Percentiles rank a stretch among this genome's conserved stretches.
phyloP scores from a whole-genome alignment of 495 filamentous ascomycete species.

The Talaromyces stipitatus region DNA sequence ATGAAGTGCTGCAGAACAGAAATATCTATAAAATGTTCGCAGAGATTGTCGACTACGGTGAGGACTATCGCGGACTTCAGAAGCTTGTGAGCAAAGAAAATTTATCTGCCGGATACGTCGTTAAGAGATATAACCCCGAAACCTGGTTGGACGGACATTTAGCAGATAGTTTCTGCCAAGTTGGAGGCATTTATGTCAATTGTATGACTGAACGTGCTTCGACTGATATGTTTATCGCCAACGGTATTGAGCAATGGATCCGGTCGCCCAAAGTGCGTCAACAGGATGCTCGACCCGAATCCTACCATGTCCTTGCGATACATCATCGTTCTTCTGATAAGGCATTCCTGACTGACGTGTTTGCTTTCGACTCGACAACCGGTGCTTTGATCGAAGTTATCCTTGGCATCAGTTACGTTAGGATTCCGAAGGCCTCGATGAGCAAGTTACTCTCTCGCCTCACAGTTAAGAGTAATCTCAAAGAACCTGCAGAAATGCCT shows the following conservation, averaged over 20 bases:
- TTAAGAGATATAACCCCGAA: slow-evolving; percentile 22
- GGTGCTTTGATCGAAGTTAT: slow-evolving; percentile 25
- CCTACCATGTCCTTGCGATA: slow-evolving; percentile 21
- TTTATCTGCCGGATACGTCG: slow-evolving; percentile 38
- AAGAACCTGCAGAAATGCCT: too few relatives aligned
- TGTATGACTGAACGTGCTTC: slow-evolving; percentile 35
- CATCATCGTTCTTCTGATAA: slow-evolving; percentile 7
- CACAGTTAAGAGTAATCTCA: too few relatives aligned
- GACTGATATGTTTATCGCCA: slow-evolving; percentile 41
- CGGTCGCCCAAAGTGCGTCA: slow-evolving; percentile 31
- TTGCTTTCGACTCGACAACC: slow-evolving; percentile 13
- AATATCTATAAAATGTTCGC: slow-evolving; percentile 40
- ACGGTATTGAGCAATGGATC: slow-evolving; percentile 38
- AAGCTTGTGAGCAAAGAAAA: slow-evolving; percentile 33
- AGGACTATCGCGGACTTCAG: slow-evolving; percentile 33
- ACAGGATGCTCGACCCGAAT: slow-evolving; percentile 12
- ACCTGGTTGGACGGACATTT: slow-evolving; percentile 32
- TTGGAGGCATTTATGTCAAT: slow-evolving; percentile 45
- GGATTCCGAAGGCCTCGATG: slow-evolving; percentile 35
- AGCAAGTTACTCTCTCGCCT: slow-evolving; percentile 20
- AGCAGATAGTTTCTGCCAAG: slow-evolving; percentile 38
- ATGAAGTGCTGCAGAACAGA: slow-evolving; percentile 40
- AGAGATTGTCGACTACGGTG: slow-evolving; percentile 42
- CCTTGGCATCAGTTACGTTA: slow-evolving; percentile 30
- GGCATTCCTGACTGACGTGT: slow-evolving; percentile 13